phyloP scores from a whole-genome alignment of 768 basidiomycete genomes.

The Phallus indusiatus region DNA sequence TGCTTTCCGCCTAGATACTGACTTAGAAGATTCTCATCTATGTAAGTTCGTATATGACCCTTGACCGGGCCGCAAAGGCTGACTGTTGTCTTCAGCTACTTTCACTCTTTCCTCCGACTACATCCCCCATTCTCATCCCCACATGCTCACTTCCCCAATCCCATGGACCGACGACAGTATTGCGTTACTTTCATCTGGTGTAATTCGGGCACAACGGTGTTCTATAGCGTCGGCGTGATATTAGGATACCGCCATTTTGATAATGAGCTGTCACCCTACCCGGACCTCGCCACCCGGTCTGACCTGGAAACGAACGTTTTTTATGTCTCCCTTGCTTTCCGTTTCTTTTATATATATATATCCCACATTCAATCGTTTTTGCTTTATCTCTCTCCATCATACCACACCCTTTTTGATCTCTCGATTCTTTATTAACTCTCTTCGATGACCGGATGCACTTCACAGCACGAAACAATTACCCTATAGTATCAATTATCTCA shows the following conservation, averaged over 20 bases:
- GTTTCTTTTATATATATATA: not conserved
- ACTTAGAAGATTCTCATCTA: not conserved
- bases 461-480: not conserved
- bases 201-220: not conserved
- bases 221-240: not conserved
- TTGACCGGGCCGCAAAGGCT: too few species aligned
- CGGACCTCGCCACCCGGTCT: constrained; percentile 9
- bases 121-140: too few species aligned
- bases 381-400: not conserved
- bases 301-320: not conserved
- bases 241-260: not conserved
- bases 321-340: not conserved
- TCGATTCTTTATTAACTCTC: not conserved
- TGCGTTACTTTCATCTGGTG: not conserved
- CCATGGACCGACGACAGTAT: not conserved
- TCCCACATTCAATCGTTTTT: not conserved
- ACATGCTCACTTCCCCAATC: not conserved
- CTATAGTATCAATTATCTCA: not conserved
- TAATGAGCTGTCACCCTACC: not conserved
- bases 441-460: not conserved
- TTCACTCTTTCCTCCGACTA: too few species aligned
- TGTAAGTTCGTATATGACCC: not conserved
- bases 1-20: not conserved
- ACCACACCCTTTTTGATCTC: not conserved
- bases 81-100: too few species aligned